These are phyloP conservation scores for Penicillium angulare DNA, from an alignment of 495 filamentous ascomycete genomes.

Conservation along the genomic window DNA sequence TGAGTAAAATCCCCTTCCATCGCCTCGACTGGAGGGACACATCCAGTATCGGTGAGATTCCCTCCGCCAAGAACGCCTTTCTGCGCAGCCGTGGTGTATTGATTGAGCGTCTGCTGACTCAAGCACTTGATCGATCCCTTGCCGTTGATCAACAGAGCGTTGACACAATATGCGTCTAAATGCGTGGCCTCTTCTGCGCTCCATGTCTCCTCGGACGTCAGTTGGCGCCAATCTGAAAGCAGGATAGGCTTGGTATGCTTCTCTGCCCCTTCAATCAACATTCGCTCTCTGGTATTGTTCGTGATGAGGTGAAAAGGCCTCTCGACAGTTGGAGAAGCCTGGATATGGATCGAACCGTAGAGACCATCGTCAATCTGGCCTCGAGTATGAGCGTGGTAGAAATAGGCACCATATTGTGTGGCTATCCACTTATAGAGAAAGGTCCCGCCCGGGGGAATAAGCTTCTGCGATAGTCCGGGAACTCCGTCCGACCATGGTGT, in stretches of 20 bases:
- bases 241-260: constrained; percentile 41
- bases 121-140: constrained; percentile 48
- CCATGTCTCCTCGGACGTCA: constrained; percentile 40
- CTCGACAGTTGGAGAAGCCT: no score
- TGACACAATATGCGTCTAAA: no score
- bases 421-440: constrained; percentile 51
- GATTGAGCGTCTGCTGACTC: no score
- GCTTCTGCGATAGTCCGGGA: constrained; percentile 48
- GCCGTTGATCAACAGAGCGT: constrained; percentile 53
- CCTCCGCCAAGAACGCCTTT: no score
- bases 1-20: no score
- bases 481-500: constrained; percentile 53
- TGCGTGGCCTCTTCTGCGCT: no score
- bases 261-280: no score
- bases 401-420: constrained; percentile 47
- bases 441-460: constrained; percentile 41
- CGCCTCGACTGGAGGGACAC: no score
- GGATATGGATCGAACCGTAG: constrained; percentile 45
- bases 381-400: constrained; percentile 50
- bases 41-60: no score
- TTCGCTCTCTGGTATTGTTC: background rate
- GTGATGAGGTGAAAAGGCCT: constrained; percentile 1
- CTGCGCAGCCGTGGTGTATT: no score
- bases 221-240: constrained; percentile 51
- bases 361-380: constrained; percentile 52